Percentiles rank a stretch among this genome's conserved stretches.
phyloP scores from a whole-genome alignment of 768 basidiomycete genomes.

The Mycena indigotica region DNA sequence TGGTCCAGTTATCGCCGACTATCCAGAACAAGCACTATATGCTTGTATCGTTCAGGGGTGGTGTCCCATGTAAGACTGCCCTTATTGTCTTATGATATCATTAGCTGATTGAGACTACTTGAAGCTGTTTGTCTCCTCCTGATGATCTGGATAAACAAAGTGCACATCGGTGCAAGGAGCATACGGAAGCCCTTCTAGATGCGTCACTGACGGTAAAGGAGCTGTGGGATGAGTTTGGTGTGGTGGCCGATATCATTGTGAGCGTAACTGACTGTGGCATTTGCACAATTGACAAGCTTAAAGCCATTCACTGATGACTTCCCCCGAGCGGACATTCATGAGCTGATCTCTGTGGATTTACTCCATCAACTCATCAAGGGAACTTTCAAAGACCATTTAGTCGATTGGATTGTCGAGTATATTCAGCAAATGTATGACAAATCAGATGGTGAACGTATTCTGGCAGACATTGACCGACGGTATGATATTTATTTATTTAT shows the following conservation, averaged over 20 bases:
- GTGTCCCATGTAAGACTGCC: slow-evolving; percentile 31
- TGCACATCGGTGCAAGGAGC: slow-evolving; percentile 14
- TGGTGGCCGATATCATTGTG: slow-evolving; percentile 27
- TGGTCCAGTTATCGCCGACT: slow-evolving; percentile 30
- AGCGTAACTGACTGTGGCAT: neutral
- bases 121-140: neutral
- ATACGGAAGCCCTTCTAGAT: slow-evolving; percentile 22
- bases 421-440: slow-evolving; percentile 15
- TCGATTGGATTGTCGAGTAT: slow-evolving; percentile 34
- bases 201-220: slow-evolving; percentile 2
- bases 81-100: neutral
- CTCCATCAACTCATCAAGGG: too few relatives aligned
- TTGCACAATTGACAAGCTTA: slow-evolving; percentile 10
- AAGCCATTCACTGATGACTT: slow-evolving; percentile 36
- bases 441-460: slow-evolving; percentile 11
- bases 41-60: slow-evolving; percentile 26
- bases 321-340: too few relatives aligned
- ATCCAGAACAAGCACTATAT: slow-evolving; percentile 30
- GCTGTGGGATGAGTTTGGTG: slow-evolving; percentile 30
- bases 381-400: slow-evolving; percentile 39
- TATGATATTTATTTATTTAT: slow-evolving; percentile 9
- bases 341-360: too few relatives aligned
- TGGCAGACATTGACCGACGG: slow-evolving; percentile 36
- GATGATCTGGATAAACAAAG: neutral
- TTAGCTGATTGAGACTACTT: neutral